Evolutionary conservation across 2,329 filamentous ascomycete genomes (phyloP).

Genomic region (Myriosclerotinia duriaeana): DNA sequence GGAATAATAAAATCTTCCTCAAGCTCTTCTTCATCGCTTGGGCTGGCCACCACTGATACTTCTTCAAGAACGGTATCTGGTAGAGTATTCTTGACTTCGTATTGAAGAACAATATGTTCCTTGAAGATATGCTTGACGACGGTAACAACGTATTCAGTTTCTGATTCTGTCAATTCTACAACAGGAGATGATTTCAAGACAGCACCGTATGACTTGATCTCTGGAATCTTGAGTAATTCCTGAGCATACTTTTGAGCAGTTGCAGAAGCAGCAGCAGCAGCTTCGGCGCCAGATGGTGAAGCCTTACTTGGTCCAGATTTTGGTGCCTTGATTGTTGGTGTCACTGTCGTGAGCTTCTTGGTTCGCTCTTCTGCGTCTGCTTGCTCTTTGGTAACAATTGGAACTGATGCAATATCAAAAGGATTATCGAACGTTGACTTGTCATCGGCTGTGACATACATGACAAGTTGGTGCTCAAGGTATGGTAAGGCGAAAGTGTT

Average conservation of each 20-base stretch:
- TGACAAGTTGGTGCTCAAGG: conserved; percentile 94
- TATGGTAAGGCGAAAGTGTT: conserved; percentile 93
- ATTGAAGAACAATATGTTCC: conserved; percentile 92
- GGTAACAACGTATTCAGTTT: conserved; percentile 94
- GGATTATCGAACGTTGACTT: conserved; percentile 79
- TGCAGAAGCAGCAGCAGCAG: conserved; percentile 72
- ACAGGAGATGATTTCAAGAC: conserved; percentile 87
- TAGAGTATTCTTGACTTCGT: conserved; percentile 96
- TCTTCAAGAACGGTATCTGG: conserved; percentile 88
- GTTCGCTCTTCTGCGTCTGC: conserved; percentile 93
- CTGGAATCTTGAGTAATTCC: conserved; percentile 83
- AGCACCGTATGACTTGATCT: conserved; percentile 84
- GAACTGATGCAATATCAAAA: conserved; percentile 89
- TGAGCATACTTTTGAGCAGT: conserved; percentile 86
- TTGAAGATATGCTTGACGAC: conserved; percentile 98
- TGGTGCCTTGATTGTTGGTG: conserved; percentile 90
- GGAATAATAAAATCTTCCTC: conserved; percentile 95
- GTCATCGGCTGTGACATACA: conserved; percentile 93
- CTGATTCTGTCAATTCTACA: conserved; percentile 90
- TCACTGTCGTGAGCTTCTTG: conserved; percentile 92
- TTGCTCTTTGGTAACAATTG: conserved; percentile 92
- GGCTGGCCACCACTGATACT: conserved; percentile 77
- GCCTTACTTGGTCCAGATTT: conserved; percentile 75
- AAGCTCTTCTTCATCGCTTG: conserved; percentile 75
- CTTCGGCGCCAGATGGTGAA: conserved; percentile 67